Evolutionary conservation across 441 rosid species (phyloP), one percentile per base, ranked within the genome.

Genomic region (Pelargonium australe): DNA sequence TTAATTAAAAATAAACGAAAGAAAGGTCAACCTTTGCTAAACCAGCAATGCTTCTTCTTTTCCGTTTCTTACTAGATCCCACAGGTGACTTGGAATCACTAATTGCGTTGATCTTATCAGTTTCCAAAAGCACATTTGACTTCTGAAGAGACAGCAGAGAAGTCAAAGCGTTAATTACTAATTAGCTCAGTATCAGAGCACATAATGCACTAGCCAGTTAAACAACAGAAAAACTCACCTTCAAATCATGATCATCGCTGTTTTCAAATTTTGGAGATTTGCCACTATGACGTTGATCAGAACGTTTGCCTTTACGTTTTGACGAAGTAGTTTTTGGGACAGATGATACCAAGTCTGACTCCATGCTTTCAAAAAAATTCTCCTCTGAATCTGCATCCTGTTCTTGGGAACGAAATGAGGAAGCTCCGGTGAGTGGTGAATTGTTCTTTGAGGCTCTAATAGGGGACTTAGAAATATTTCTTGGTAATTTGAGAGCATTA

Each of bases 51-150:
- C 86, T 83, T 82, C 80, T 88, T 80, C 96, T 87, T 85, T 87
- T 92, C 61, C 84, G 85, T 74, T 91, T 92, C 86, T 92, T 87
- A 69, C 72, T 53, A 72, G 92, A 81, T 83, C 83, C 95, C 76
- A 75, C 64, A 23, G 84, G 79, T 79, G 97, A 82, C 76, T 84
- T 90, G 43, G 66, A 72, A 68, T 69, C 73, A 73, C 57, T 68
- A 61, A 69, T 76, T 64, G 80, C 13, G 43, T 74, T 70, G 20
- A 66, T 25, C 70, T 73, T 75, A 66, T 81, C 85, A 69, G 78
- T 77, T 77, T 84, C 83, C 77, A 76, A 70, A 5, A 68, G 76
- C 75, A 70, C 64, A 66, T 75, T 70, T 64, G 76, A 79, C 72
- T 80, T 77, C 85, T 78, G 75, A 63, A 57, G 63, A 75, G 62